These are phyloP conservation scores for Backusella tarrabulga DNA, from an alignment of 192 early-diverging fungal genomes.

Conservation along the genomic window DNA sequence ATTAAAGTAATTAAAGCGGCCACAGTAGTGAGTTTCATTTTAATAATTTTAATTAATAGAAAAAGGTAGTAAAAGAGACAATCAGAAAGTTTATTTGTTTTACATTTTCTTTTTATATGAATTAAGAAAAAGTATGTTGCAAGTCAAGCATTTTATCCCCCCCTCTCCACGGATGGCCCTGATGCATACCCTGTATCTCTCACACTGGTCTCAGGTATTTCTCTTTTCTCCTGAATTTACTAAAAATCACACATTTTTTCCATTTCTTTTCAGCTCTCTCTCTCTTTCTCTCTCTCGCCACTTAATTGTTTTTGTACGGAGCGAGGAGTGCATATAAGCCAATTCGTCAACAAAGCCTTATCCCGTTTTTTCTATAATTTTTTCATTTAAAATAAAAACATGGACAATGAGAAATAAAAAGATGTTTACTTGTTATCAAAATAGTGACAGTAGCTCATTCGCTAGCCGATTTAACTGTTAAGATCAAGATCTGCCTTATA, in stretches of 20 bases:
- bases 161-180: not conserved
- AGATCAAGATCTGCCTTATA: not conserved
- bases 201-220: not conserved
- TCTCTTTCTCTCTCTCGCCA: not conserved
- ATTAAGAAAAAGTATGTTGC: not conserved
- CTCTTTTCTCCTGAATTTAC: not conserved
- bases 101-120: constrained; percentile 9
- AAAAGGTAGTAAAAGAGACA: constrained; percentile 1
- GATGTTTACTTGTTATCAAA: not conserved
- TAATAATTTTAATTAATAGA: not conserved
- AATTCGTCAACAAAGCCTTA: not conserved
- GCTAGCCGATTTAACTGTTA: not conserved
- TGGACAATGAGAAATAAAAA: not conserved
- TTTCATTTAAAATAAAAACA: not conserved
- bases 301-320: not conserved
- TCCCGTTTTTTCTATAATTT: not conserved
- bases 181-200: not conserved
- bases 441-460: not conserved
- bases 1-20: not conserved
- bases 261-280: not conserved
- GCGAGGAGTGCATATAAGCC: not conserved
- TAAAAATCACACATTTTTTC: constrained; percentile 3
- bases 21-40: constrained; percentile 3
- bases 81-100: not conserved
- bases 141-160: not conserved